Evolutionary conservation across 768 basidiomycete genomes (phyloP).

Genomic region (Tylopilus sp.): DNA sequence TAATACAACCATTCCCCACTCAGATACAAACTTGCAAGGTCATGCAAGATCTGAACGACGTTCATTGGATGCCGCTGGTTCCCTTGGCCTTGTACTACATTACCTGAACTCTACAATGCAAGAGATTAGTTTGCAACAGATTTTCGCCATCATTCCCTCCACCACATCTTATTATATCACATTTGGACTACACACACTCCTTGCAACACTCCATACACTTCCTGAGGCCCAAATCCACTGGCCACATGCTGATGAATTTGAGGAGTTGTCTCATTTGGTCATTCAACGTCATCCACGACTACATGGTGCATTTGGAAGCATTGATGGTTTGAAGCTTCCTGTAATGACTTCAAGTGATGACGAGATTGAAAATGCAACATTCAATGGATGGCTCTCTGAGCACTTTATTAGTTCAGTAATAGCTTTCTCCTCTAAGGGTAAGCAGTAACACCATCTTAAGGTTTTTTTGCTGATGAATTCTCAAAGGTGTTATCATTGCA

Average conservation of each 20-base stretch:
- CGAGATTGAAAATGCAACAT: not conserved
- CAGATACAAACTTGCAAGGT: not conserved
- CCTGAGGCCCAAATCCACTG: conserved; percentile 17
- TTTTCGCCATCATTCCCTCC: conserved; percentile 40
- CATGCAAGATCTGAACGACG: conserved; percentile 23
- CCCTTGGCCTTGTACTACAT: conserved; percentile 40
- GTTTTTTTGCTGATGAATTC: not conserved
- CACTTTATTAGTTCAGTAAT: not conserved
- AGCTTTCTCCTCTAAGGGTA: too few relatives aligned
- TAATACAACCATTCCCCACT: not conserved
- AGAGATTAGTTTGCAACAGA: conserved; percentile 37
- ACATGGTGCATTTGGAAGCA: not conserved
- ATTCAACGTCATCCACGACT: not conserved
- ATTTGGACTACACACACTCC: conserved; percentile 33
- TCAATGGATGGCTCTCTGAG: not conserved
- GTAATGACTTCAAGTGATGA: not conserved
- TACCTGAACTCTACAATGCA: conserved; percentile 38
- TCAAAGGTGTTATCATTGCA: not conserved
- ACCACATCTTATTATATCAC: conserved; percentile 35
- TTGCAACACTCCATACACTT: conserved; percentile 27
- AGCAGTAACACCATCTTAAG: too few relatives aligned
- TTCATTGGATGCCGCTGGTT: conserved; percentile 35
- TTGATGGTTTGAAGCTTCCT: not conserved
- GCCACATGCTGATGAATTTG: not conserved
- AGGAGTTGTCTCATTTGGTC: not conserved